Evolutionary conservation across 148 eudicot species (phyloP).

Genomic region (Rhododendron mucronatum): DNA sequence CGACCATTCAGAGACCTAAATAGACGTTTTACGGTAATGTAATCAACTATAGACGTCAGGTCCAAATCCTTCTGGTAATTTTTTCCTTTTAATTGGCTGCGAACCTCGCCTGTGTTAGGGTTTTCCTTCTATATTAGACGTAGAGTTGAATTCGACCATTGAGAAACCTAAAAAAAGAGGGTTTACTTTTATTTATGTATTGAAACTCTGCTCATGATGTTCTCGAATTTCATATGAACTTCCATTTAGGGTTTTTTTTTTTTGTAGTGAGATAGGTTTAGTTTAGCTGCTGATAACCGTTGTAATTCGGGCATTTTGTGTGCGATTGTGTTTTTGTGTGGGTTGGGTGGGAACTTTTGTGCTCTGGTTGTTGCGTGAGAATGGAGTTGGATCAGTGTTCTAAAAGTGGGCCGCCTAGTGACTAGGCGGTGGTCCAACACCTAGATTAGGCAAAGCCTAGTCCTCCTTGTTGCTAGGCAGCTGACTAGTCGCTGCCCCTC

Average conservation of each 20-base stretch:
- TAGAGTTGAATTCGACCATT: not conserved
- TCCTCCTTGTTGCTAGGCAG: too few species aligned
- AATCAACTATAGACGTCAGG: constrained; percentile 4
- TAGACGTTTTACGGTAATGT: not conserved
- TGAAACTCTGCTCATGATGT: not conserved
- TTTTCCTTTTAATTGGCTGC: not conserved
- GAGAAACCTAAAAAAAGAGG: not conserved
- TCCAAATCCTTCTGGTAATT: not conserved
- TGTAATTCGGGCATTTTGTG: not conserved
- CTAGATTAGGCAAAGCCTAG: too few species aligned
- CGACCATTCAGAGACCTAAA: not conserved
- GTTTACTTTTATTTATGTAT: not conserved
- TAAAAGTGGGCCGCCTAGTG: not conserved
- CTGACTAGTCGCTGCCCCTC: too few species aligned
- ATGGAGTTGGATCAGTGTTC: not conserved
- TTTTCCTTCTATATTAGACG: not conserved
- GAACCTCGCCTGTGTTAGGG: not conserved
- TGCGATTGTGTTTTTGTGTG: not conserved
- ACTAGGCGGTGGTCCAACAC: too few species aligned
- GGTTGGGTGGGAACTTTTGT: not conserved
- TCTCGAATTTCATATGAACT: not conserved
- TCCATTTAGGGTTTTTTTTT: not conserved
- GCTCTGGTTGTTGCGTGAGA: not conserved
- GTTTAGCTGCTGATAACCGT: not conserved
- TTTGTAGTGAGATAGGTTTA: not conserved